Base-by-base conservation (phyloP, 768 basidiomycete species). In the Panellus pusillus region DNA sequence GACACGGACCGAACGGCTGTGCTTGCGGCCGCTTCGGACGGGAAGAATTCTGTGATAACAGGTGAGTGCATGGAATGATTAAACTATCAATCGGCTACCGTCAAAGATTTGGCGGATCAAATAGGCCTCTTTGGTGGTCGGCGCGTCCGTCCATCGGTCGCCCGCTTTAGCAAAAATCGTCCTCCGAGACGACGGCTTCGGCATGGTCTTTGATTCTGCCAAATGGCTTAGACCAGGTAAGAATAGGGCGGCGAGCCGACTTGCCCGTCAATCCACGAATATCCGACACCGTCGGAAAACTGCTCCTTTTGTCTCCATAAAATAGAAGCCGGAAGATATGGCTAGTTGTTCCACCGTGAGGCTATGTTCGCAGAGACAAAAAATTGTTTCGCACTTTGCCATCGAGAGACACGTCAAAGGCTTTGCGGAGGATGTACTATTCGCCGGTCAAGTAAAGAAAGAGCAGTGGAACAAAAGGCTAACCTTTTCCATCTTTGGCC, bases 251-350 rank as follows among this genome's bases (percentile, higher is more conserved):
- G n/a, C 17, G 55, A 24, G 47, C 28, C 15, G 29, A 60, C 80
- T 39, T 64, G 90, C 90, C 94, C 93, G 64, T 98, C 95, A 65
- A 98, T 98, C 95, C 96, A 98, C 29, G 93, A 95, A 72, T 97
- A 98, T 29, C 96, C 95, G 50, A 97, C 94, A 49, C 97, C 97
- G 65, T 99, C 97, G 2, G 95, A 98, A 75, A 99, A 99, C 65
- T 98, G 95, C 72, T 99, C 97, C 70, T 99, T 99, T 70, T 99
- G 97, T 52, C 97, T 82, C 97, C 97, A 99, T 38, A 99, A 78
- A 64, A 99, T 98, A 14, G 90, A 91, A 52, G 80, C 80, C 12
- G 97, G 97, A 47, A 99, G 84, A 73, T 98, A 99, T 1, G 93
- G 87, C 88, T 93, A 64, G 20, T 14, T 29, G 27, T 57, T 44